Base-by-base conservation (phyloP, 169 alveolate genomes). In the Plasmodium gaboni region DNA sequence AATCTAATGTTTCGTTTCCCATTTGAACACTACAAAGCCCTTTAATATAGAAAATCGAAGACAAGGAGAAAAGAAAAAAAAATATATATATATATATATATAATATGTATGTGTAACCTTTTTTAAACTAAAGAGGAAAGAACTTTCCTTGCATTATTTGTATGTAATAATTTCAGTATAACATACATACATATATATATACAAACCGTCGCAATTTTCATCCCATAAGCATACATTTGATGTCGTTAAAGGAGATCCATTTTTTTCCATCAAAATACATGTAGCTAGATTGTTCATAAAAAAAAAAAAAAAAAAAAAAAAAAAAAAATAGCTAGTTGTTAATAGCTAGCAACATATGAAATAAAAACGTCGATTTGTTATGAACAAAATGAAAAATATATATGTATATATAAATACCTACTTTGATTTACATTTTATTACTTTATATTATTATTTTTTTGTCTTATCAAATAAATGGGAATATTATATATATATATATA, bases 141-240 rank as follows among this genome's bases (percentile, higher is more conserved):
- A 32, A 32, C 6, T 32, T 32, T 4, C 44, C 8, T 32, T 32
- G 44, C 7, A 32, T 32, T 32, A 32, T 32, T 32, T 32, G 44
- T 32, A 32, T 32, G 44, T 32, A 32, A 32, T 32, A 4, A 32
- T 32, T 32, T 32, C 44, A 32, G 44, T 32, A 32, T 32, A 32
- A 2, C 44, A 32, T 32, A 32, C 44, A 32, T 32, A 32, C 7
- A 32, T 32, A 32, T 0, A 32, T 32, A 32, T 2, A 32, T 32
- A 32, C 76, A 26, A 50, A 92, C 95, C 97, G 70, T 95, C 97
- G 8, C 94, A 93, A 48, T 95, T 93, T 32, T 89, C 90, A 68
- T 93, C 95, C 97, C 97, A 95, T 57, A 86, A 92, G n/a, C 95
- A 93, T 22, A 94, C 93, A 38, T 95, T 96, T 1, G 97, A 95